phyloP scores from a whole-genome alignment of 139 green algal genomes.

The Mesotaenium endlicherianum region DNA sequence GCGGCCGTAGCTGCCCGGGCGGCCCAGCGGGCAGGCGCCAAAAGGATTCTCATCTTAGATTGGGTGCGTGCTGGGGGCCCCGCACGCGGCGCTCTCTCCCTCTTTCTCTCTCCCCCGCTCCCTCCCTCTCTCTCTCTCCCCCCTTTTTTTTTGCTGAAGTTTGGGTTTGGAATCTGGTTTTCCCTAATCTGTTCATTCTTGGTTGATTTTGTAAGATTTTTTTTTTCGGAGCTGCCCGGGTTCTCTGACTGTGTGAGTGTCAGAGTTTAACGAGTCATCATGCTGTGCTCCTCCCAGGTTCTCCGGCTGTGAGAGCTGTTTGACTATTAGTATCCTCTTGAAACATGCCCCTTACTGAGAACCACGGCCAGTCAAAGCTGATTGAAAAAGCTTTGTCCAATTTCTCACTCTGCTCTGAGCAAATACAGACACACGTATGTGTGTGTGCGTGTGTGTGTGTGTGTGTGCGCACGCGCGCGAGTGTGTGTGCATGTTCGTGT shows the following conservation, averaged over 20 bases:
- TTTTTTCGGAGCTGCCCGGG: not conserved
- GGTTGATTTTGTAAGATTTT: not conserved
- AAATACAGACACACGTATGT: not conserved
- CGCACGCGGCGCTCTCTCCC: not conserved
- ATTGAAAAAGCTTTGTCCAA: too few species aligned
- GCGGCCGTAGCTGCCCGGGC: constrained; percentile 47
- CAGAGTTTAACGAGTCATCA: not conserved
- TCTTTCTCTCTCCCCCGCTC: not conserved
- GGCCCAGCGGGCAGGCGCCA: constrained; percentile 37
- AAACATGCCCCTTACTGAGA: too few species aligned
- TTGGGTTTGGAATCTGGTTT: too few species aligned
- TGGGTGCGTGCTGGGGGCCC: constrained; percentile 53
- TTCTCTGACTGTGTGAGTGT: not conserved
- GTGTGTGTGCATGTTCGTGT: too few species aligned
- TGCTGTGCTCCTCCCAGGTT: too few species aligned
- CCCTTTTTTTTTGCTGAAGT: not conserved
- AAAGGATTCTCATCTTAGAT: constrained; percentile 73
- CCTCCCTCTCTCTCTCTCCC: not conserved
- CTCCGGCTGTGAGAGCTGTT: too few species aligned
- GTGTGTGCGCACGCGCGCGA: too few species aligned
- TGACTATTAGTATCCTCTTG: too few species aligned
- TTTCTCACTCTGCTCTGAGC: too few species aligned
- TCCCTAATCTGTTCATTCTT: too few species aligned
- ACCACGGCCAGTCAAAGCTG: too few species aligned
- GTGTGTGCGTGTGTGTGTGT: not conserved